Conservation (phyloP, 2,329 filamentous ascomycete species). For the Apiospora kogelbergensis region DNA sequence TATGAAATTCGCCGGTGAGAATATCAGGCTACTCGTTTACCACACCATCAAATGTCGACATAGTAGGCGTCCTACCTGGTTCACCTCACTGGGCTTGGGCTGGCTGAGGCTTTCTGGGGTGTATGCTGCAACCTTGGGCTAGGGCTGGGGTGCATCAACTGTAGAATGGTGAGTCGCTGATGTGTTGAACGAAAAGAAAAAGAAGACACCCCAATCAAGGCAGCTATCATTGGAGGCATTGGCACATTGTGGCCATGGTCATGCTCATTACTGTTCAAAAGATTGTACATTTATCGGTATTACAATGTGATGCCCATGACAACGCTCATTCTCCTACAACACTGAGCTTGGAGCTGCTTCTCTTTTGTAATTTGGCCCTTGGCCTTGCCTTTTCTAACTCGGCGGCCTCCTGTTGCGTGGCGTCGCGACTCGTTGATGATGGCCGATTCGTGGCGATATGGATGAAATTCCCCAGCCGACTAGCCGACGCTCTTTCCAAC, state of each 20-base stretch:
- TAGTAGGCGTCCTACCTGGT: constrained; percentile 35
- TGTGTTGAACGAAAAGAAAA: too few species aligned
- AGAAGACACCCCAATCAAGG: too few species aligned
- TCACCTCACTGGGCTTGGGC: too few species aligned
- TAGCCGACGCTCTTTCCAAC: background rate
- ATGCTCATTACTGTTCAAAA: too few species aligned
- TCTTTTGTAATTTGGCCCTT: constrained; percentile 6
- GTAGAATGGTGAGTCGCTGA: too few species aligned
- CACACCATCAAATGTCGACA: constrained; percentile 78
- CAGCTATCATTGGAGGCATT: too few species aligned
- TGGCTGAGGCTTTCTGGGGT: too few species aligned
- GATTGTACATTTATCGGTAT: background rate
- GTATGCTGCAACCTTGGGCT: too few species aligned
- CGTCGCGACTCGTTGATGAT: background rate
- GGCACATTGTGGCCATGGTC: too few species aligned
- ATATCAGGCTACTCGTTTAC: constrained; percentile 79
- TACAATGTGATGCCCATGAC: background rate
- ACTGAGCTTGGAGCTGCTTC: constrained; percentile 10
- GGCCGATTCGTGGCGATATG: background rate
- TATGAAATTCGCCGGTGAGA: constrained; percentile 79
- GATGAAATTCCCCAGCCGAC: constrained; percentile 7
- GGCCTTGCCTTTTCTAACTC: background rate
- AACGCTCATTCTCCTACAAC: constrained; percentile 8
- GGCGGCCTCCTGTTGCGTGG: background rate
- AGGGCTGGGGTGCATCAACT: too few species aligned